Evolutionary conservation across 495 filamentous ascomycete genomes (phyloP).

Genomic region (Podospora sp.): DNA sequence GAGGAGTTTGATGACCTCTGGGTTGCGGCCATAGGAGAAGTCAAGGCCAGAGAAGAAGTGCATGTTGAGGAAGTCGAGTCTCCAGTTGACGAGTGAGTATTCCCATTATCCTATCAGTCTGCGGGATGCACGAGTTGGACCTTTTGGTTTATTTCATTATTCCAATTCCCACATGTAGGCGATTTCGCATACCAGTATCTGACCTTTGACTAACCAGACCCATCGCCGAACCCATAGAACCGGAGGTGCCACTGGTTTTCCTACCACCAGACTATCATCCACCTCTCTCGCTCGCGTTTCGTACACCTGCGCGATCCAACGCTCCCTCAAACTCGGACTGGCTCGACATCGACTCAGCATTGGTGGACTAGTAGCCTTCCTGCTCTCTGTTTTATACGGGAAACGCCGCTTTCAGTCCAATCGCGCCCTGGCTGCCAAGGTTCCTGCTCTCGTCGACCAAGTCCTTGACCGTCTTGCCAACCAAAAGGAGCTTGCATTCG

Average conservation of each 20-base stretch:
- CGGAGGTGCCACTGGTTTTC: constrained; percentile 59
- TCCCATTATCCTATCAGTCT: constrained; percentile 9
- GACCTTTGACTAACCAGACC: constrained; percentile 74
- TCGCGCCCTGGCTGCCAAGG: constrained; percentile 64
- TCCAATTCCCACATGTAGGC: constrained; percentile 18
- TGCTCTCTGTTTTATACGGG: constrained; percentile 55
- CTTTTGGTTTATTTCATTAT: constrained; percentile 10
- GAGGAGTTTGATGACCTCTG: constrained; percentile 92
- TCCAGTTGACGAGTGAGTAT: constrained; percentile 63
- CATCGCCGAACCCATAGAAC: constrained; percentile 69
- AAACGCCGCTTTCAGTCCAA: constrained; percentile 58
- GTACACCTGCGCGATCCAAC: constrained; percentile 82
- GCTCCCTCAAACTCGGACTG: constrained; percentile 89
- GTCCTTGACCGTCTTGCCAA: constrained; percentile 79
- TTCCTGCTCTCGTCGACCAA: constrained; percentile 78
- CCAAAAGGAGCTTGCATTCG: constrained; percentile 75
- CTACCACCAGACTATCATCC: constrained; percentile 61
- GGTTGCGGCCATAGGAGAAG: constrained; percentile 82
- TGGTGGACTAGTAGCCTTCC: constrained; percentile 65
- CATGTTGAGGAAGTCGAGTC: constrained; percentile 60
- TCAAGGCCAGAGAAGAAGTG: constrained; percentile 80
- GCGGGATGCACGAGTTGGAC: not conserved
- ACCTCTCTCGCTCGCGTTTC: constrained; percentile 86
- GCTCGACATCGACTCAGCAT: constrained; percentile 93
- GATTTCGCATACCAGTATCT: constrained; percentile 39